Evolutionary conservation across 2,329 filamentous ascomycete species (phyloP).

Genomic region (Cladorrhinum sp.): DNA sequence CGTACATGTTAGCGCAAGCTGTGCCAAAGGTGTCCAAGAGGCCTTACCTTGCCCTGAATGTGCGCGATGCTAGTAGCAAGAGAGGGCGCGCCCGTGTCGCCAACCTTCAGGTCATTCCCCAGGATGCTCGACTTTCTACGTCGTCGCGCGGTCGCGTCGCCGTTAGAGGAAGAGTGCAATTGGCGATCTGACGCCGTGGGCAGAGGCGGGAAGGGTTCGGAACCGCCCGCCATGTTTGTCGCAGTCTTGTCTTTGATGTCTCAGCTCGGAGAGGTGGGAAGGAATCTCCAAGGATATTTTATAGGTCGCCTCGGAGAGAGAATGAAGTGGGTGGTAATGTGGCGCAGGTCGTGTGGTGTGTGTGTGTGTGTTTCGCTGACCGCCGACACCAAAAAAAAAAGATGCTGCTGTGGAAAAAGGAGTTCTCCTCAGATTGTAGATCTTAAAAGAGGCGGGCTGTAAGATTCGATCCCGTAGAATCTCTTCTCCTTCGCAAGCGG

Average conservation of each 20-base stretch:
- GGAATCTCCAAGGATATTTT: too few relatives aligned
- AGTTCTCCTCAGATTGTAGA: background rate
- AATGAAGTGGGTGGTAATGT: too few relatives aligned
- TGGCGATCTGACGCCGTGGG: conserved; percentile 48
- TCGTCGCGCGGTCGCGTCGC: conserved; percentile 39
- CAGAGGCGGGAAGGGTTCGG: conserved; percentile 55
- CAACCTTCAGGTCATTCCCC: conserved; percentile 50
- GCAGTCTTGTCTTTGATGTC: background rate
- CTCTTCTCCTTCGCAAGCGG: too few relatives aligned
- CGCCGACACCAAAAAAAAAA: background rate
- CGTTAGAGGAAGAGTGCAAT: conserved; percentile 37
- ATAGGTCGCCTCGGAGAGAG: too few relatives aligned
- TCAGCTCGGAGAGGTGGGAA: background rate
- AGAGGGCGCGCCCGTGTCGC: conserved; percentile 55
- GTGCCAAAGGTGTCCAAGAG: background rate
- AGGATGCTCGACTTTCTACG: conserved; percentile 56
- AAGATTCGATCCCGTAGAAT: background rate
- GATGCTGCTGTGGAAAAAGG: background rate
- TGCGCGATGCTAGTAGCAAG: conserved; percentile 52
- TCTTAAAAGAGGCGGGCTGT: background rate
- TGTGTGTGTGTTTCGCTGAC: background rate
- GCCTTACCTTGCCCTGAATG: conserved; percentile 32
- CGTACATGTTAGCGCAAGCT: conserved; percentile 21
- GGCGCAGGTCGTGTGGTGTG: background rate
- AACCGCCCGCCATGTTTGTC: conserved; percentile 14